Conservation (phyloP, 1,284 basidiomycete genomes). For the Phylloporus gajari region DNA sequence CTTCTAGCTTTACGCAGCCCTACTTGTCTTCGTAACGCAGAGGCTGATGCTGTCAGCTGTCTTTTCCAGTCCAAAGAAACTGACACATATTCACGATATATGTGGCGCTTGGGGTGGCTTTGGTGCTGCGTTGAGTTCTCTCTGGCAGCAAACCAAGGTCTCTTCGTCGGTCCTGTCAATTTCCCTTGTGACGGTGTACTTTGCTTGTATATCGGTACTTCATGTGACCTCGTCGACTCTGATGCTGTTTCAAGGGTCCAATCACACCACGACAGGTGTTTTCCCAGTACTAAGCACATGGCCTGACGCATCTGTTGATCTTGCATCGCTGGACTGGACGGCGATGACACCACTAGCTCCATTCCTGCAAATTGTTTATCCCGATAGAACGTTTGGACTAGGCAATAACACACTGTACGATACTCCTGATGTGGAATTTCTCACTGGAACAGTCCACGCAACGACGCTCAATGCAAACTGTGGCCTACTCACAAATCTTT, state of each 20-base stretch:
- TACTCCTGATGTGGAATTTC: too few species aligned
- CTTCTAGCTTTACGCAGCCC: not conserved
- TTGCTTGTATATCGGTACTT: not conserved
- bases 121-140: not conserved
- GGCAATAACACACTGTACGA: not conserved
- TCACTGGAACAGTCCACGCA: constrained; percentile 1
- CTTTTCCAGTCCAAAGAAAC: not conserved
- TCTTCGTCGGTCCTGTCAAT: not conserved
- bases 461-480: constrained; percentile 1
- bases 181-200: not conserved
- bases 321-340: not conserved
- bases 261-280: not conserved
- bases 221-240: constrained; percentile 6
- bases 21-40: constrained; percentile 7
- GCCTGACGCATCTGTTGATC: not conserved
- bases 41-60: not conserved
- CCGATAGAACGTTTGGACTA: not conserved
- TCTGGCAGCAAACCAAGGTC: constrained; percentile 12
- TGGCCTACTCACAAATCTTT: constrained; percentile 3
- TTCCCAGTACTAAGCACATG: not conserved
- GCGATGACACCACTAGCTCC: not conserved
- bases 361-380: not conserved
- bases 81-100: not conserved
- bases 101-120: not conserved
- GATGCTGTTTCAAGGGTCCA: not conserved